Base-by-base conservation (phyloP, 805 yeast genomes). In the Candida sithepensis region DNA sequence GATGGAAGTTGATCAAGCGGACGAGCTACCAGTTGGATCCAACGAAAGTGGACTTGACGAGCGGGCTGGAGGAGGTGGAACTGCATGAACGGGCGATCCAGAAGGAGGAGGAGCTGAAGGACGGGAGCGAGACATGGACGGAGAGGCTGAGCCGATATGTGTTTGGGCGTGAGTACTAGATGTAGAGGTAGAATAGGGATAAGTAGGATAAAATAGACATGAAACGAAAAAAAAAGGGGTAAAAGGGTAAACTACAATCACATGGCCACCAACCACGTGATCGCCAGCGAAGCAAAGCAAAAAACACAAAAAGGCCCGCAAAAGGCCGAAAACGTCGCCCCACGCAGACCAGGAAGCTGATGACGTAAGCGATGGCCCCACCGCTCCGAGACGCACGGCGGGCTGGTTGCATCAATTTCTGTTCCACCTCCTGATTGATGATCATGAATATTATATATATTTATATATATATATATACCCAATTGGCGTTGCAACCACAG, bases 21-120 rank as follows among this genome's bases (percentile, higher is more conserved):
- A 69, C 77, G 20, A 66, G 62, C 49, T 64, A 68, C 63, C 60
- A 51, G 39, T 8, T 16, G 9, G 57, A 59, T n/a, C 56, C 70
- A 3, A 46, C 48, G 28, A 71, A 70, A 38, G 70, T 67, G 13
- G 77, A 72, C 52, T 62, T 72, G 53, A 52, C 52, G 24, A 60
- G 72, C 0, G 75, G 73, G 1, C 55, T 71, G 28, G 65, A 53
- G 40, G 76, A 71, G 46, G 65, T 72, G 13, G 75, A 71, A 43
- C 52, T 51, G 36, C 75, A 72, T 54, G 75, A 72, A 51, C 20
- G 5, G 24, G 28, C 26, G 13, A 19, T 41, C 12, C 26, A 21
- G 12, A 48, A 39, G 24, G 43, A 47, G 26, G 40, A 42, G 14
- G 46, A 49, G 12, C 42, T 50, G 32, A 26, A 23, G 7, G 45